These are phyloP conservation scores for Neurospora sp. DNA, from an alignment of 495 filamentous ascomycete genomes.

Conservation along the genomic window DNA sequence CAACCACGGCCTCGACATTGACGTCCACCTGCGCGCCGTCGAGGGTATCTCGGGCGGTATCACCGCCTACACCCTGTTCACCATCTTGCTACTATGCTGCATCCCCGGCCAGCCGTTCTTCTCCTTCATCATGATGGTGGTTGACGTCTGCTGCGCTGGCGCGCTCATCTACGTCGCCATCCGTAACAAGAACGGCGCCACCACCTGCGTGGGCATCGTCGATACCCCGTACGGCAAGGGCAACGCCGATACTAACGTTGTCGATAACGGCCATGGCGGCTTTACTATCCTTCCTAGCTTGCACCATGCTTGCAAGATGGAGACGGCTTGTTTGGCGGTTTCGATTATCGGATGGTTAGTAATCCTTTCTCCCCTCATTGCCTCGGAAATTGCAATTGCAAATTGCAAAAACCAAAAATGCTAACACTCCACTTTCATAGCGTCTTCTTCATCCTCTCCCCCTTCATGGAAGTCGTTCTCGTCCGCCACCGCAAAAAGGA, in stretches of 20 bases:
- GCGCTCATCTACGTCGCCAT: slow-evolving; percentile 53
- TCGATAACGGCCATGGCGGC: slow-evolving; percentile 28
- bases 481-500: slow-evolving; percentile 65
- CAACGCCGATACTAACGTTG: slow-evolving; percentile 29
- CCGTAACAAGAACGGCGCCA: slow-evolving; percentile 51
- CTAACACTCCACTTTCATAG: slow-evolving; percentile 27
- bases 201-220: slow-evolving; percentile 50
- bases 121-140: slow-evolving; percentile 57
- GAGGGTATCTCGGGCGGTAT: slow-evolving; percentile 71
- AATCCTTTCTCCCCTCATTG: neutral
- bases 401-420: neutral
- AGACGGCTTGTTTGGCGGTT: slow-evolving; percentile 68
- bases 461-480: slow-evolving; percentile 51
- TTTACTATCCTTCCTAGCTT: slow-evolving; percentile 36
- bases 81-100: slow-evolving; percentile 65
- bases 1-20: slow-evolving; percentile 48
- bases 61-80: slow-evolving; percentile 60
- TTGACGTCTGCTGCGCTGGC: slow-evolving; percentile 49
- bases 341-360: slow-evolving; percentile 70
- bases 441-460: slow-evolving; percentile 57
- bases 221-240: slow-evolving; percentile 60
- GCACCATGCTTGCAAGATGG: slow-evolving; percentile 53
- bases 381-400: neutral
- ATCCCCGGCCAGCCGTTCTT: slow-evolving; percentile 58
- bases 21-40: slow-evolving; percentile 60